phyloP scores from a whole-genome alignment of 2,329 filamentous ascomycete species.

The Talaromyces sp. region DNA sequence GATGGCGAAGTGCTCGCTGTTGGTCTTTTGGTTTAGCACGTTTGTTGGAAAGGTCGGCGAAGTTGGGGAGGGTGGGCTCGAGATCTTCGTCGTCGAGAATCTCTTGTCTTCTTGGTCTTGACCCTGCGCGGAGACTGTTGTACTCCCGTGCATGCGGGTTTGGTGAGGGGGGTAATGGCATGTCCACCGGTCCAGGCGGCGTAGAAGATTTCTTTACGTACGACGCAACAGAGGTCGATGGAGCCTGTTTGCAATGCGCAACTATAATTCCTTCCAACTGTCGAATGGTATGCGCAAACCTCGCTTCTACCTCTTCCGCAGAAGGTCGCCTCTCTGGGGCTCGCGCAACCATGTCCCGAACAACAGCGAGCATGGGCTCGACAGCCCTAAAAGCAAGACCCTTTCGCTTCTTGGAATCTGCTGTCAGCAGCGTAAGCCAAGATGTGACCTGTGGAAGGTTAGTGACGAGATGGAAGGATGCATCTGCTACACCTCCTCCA shows the following conservation, averaged over 20 bases:
- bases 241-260: conserved; percentile 16
- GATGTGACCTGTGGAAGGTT: conserved; percentile 55
- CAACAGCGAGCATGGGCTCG: conserved; percentile 36
- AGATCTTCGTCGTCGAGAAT: not conserved
- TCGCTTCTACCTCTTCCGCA: conserved; percentile 31
- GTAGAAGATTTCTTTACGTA: not conserved
- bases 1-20: not conserved
- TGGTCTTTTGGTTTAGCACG: not conserved
- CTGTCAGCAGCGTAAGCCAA: conserved; percentile 54
- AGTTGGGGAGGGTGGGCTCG: not conserved
- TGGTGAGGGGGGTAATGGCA: conserved; percentile 11
- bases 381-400: conserved; percentile 38
- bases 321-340: conserved; percentile 32
- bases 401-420: conserved; percentile 45
- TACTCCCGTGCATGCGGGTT: not conserved
- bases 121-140: not conserved
- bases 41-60: not conserved
- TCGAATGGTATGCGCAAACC: conserved; percentile 25
- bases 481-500: conserved; percentile 51
- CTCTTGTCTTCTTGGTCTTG: not conserved
- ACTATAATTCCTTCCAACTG: conserved; percentile 21
- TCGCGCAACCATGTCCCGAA: conserved; percentile 37
- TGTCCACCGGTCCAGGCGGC: not conserved
- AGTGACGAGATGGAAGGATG: conserved; percentile 53
- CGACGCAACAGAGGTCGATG: not conserved